Evolutionary conservation across 371 early-diverging fungal genomes (phyloP).

Genomic region (Circinella umbellata): DNA sequence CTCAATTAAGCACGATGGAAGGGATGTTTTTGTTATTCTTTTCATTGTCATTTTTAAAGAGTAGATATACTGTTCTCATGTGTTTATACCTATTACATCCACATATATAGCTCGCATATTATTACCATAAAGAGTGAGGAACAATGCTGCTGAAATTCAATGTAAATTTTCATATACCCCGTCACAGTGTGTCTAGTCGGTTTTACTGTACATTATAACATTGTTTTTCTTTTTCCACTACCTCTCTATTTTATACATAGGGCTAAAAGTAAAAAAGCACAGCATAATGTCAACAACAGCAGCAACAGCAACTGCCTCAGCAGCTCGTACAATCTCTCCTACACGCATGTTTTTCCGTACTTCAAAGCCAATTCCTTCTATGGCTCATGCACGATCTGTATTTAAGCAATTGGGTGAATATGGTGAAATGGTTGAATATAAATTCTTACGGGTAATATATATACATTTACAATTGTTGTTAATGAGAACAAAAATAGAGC

Average conservation of each 20-base stretch:
- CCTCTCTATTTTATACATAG: too few species aligned
- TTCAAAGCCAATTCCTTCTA: constrained; percentile 19
- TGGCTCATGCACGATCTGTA: constrained; percentile 30
- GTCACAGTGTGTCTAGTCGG: too few species aligned
- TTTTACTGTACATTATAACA: too few species aligned
- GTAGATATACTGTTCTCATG: too few species aligned
- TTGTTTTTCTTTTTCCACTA: not conserved
- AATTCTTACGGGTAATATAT: constrained; percentile 28
- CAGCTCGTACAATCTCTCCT: constrained; percentile 9
- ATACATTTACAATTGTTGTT: not conserved
- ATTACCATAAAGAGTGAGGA: too few species aligned
- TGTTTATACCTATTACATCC: too few species aligned
- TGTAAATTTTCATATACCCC: too few species aligned
- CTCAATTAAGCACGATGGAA: too few species aligned
- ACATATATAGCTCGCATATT: too few species aligned
- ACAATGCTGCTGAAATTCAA: too few species aligned
- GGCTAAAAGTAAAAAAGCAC: not conserved
- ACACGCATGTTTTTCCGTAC: constrained; percentile 27
- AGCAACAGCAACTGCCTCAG: constrained; percentile 5
- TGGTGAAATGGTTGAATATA: constrained; percentile 32
- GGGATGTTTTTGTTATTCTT: too few species aligned
- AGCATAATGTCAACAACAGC: constrained; percentile 15
- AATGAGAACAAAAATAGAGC: not conserved
- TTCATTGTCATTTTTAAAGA: too few species aligned
- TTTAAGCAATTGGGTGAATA: constrained; percentile 20